Conservation (phyloP, 2,329 filamentous ascomycete species). For the Colletotrichum viniferum region DNA sequence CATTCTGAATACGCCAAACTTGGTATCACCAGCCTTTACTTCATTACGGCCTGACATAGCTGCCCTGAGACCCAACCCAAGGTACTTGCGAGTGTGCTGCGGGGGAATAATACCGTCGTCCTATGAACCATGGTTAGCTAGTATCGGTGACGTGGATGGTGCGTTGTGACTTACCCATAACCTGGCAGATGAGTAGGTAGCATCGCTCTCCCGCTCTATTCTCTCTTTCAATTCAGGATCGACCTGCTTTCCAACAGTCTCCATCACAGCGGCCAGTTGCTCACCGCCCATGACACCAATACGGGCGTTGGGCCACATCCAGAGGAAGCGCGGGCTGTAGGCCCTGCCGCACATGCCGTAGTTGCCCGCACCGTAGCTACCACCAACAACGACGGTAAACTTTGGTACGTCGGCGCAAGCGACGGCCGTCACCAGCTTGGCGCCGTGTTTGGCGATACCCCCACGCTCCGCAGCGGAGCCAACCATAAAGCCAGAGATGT, state of each 20-base stretch:
- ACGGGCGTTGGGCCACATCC: slow-evolving; percentile 98
- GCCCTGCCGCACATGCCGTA: slow-evolving; percentile 98
- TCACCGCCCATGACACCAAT: slow-evolving; percentile 96
- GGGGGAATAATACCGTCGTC: slow-evolving; percentile 83
- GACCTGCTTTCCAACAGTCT: slow-evolving; percentile 82
- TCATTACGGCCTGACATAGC: slow-evolving; percentile 72
- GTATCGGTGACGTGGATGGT: not conserved
- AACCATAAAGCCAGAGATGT: slow-evolving; percentile 99
- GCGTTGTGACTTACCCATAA: slow-evolving; percentile 70
- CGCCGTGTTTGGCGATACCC: slow-evolving; percentile 96
- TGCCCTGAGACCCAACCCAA: slow-evolving; percentile 75
- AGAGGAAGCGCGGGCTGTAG: slow-evolving; percentile 88
- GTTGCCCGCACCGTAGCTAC: slow-evolving; percentile 91
- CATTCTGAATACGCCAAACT: slow-evolving; percentile 86
- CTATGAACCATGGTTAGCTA: slow-evolving; percentile 36
- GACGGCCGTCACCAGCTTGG: slow-evolving; percentile 94
- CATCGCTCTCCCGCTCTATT: slow-evolving; percentile 90
- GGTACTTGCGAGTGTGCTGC: slow-evolving; percentile 73
- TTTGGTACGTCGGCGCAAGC: slow-evolving; percentile 95
- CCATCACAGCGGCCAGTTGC: slow-evolving; percentile 92
- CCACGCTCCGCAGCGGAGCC: slow-evolving; percentile 89
- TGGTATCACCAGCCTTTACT: slow-evolving; percentile 64
- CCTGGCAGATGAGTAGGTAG: slow-evolving; percentile 84
- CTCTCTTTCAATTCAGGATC: slow-evolving; percentile 81
- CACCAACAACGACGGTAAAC: slow-evolving; percentile 95